phyloP scores from a whole-genome alignment of 208 protist species.

The Acanthamoeba castellanii region DNA sequence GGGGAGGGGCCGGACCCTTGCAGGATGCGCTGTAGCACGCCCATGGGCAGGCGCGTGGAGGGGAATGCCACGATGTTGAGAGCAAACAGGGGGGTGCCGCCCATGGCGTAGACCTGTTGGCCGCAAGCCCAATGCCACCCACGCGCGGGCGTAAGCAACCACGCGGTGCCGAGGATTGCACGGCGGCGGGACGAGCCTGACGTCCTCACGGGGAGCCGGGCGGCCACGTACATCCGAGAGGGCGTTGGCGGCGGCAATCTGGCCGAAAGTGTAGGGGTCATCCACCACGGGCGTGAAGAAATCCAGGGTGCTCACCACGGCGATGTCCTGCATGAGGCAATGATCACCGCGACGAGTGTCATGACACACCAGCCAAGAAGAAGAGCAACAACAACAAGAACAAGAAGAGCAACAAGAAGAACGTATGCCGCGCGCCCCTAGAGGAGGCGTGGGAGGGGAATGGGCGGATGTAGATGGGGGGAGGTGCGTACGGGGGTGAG shows the following conservation, averaged over 20 bases:
- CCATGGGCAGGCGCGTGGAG: conserved; percentile 56
- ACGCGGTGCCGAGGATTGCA: no score
- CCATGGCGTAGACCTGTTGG: conserved; percentile 72
- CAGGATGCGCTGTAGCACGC: conserved; percentile 40
- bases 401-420: not conserved
- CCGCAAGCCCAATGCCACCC: not conserved
- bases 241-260: conserved; percentile 76
- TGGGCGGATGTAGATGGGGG: no score
- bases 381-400: no score
- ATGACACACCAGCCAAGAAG: no score
- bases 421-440: no score
- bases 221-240: conserved; percentile 70
- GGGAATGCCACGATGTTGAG: conserved; percentile 84
- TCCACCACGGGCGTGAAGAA: conserved; percentile 76
- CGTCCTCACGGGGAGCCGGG: not conserved
- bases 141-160: no score
- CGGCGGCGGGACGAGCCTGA: not conserved
- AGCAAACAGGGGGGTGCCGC: conserved; percentile 71
- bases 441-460: no score
- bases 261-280: conserved; percentile 71
- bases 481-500: conserved; percentile 6
- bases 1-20: conserved; percentile 10
- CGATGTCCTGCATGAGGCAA: conserved; percentile 54
- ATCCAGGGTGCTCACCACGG: conserved; percentile 68
- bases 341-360: no score